Percentiles rank a stretch among this genome's conserved stretches.
These are phyloP conservation scores for Fusarium kyushuense DNA, from an alignment of 2,329 filamentous ascomycete species.

Conservation along the genomic window DNA sequence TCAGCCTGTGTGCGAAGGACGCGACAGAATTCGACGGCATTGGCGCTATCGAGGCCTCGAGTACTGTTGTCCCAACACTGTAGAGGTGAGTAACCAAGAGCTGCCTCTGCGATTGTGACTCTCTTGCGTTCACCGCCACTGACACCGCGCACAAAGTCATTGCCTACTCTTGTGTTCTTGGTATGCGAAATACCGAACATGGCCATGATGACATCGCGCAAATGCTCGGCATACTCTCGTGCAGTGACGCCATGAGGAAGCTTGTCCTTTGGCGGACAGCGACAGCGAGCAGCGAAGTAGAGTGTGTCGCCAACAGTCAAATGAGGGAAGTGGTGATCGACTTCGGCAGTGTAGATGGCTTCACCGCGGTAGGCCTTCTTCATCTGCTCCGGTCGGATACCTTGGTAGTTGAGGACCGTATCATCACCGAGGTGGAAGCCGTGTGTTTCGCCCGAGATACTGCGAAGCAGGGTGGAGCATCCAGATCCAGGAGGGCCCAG, in stretches of 20 bases:
- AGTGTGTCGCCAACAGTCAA: constrained; percentile 81
- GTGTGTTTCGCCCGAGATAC: constrained; percentile 81
- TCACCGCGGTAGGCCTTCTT: constrained; percentile 79
- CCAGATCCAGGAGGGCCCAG: constrained; percentile 75
- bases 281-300: constrained; percentile 76
- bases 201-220: constrained; percentile 77
- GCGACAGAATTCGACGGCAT: constrained; percentile 74
- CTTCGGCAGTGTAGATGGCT: constrained; percentile 84
- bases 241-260: constrained; percentile 67
- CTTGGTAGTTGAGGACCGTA: constrained; percentile 79
- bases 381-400: constrained; percentile 76
- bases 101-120: constrained; percentile 53
- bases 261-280: constrained; percentile 63
- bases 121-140: constrained; percentile 64
- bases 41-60: constrained; percentile 72
- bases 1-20: constrained; percentile 70
- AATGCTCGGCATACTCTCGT: constrained; percentile 65
- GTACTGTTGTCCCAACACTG: constrained; percentile 81
- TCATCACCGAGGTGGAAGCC: constrained; percentile 76
- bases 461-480: constrained; percentile 84
- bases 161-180: constrained; percentile 74
- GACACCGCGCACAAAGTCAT: constrained; percentile 72
- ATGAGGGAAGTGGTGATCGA: constrained; percentile 81
- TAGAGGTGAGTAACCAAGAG: constrained; percentile 55
- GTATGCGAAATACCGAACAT: constrained; percentile 78